A percentile compares a stretch with the other conserved stretches of the same genome.
phyloP scores from a whole-genome alignment of 2,329 filamentous ascomycete genomes.

The Arthrobotrys iridis region DNA sequence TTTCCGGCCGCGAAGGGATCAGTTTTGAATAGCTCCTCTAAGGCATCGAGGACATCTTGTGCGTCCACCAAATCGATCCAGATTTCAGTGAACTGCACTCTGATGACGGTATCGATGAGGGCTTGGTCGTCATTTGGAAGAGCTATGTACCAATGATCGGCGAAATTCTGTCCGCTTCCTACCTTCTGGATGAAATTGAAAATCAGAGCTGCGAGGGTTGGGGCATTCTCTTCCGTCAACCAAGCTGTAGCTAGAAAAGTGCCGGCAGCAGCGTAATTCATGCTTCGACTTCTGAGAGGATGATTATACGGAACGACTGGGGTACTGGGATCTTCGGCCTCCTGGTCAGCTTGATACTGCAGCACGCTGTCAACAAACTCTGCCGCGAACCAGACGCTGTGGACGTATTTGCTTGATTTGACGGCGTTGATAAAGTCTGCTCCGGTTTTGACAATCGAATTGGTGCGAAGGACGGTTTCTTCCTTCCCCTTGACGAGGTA shows the following conservation, averaged over 20 bases:
- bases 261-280: constrained; percentile 1
- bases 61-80: neutral
- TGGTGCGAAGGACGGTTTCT: neutral
- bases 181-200: constrained; percentile 2
- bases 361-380: constrained; percentile 1
- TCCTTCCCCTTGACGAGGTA: constrained; percentile 2
- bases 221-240: neutral
- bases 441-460: neutral
- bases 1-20: neutral
- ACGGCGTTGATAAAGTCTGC: neutral
- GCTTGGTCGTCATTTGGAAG: constrained; percentile 9
- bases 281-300: neutral
- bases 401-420: neutral
- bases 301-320: neutral
- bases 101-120: constrained; percentile 4
- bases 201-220: neutral
- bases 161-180: neutral
- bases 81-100: neutral
- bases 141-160: constrained; percentile 3
- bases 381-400: constrained; percentile 4
- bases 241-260: neutral
- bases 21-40: neutral
- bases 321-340: neutral
- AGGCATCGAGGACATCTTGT: neutral
- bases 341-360: neutral